Base-by-base conservation (phyloP, 2,329 filamentous ascomycete species). In the Exophiala calicioides region DNA sequence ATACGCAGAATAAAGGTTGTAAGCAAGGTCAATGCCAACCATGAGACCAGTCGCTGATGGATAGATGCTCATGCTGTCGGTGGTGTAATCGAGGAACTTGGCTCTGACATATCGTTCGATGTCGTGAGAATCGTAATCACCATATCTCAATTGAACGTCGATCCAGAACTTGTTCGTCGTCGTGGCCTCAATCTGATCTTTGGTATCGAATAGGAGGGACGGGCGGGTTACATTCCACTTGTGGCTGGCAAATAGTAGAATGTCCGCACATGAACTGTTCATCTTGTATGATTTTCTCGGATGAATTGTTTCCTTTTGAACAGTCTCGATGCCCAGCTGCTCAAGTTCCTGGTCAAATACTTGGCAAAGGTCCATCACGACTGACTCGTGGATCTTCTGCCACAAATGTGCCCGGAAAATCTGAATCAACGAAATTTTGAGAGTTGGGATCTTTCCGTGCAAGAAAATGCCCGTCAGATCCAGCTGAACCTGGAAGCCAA, bases 231-330 rank as follows among this genome's bases (percentile, higher is more conserved):
- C 90, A 55, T 95, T 97, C 94, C 94, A 98, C 68, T 97, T 98
- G 74, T 97, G 93, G 56, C 87, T 95, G 27, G 93, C 91, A 64
- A 98, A 98, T 7, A 98, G 80, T 44, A 97, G 78, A 55, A 98
- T 96, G 68, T 98, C 93, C 3, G 94, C 93, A 62, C 93, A 97
- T 47, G 91, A 97, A 62, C 90, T 96, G 77, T 98, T 98, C 93
- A 98, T 98, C 81, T 98, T 98, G 81, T 98, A 98, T 3, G 90
- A 96, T 72, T 98, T 98, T 81, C 93, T 82, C 41, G 93, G 93
- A 75, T 98, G 93, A 50, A 98, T 98, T 0, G 93, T 97, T 73
- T 98, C 93, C 70, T 98, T 98, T 66, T 98, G 93, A 3, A 97
- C 93, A 2, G 90, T 94, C 69, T 98, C 93, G 48, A 98, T 96